phyloP scores from a whole-genome alignment of 164 flowering plant genomes.

The Magnolia changhungtana region DNA sequence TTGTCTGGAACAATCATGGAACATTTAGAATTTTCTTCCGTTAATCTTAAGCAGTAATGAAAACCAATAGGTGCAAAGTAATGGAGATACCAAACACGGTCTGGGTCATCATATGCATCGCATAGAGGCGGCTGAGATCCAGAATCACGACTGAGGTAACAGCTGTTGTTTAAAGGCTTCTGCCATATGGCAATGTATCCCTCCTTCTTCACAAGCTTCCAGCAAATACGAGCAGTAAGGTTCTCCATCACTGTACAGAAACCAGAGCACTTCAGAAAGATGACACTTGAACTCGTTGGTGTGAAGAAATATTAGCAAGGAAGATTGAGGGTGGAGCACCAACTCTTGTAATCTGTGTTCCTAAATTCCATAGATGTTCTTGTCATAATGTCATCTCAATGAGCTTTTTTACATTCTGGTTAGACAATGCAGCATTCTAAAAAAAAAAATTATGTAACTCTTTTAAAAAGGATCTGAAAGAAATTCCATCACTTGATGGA shows the following conservation, averaged over 20 bases:
- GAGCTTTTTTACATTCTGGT: too few species aligned
- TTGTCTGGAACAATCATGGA: background rate
- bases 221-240: constrained; percentile 72
- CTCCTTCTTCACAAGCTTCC: constrained; percentile 81
- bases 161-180: constrained; percentile 69
- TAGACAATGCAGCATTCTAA: too few species aligned
- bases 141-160: constrained; percentile 63
- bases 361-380: too few species aligned
- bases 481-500: too few species aligned
- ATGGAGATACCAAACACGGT: constrained; percentile 66
- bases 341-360: too few species aligned
- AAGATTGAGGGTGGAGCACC: too few species aligned
- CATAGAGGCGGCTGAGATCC: constrained; percentile 66
- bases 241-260: constrained; percentile 61
- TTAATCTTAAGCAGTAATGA: background rate
- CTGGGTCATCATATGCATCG: constrained; percentile 69
- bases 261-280: background rate
- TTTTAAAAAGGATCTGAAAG: too few species aligned
- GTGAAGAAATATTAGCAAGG: too few species aligned
- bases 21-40: background rate
- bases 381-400: too few species aligned
- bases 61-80: background rate
- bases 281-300: background rate
- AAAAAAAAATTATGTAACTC: too few species aligned
- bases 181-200: constrained; percentile 84